Conservation (phyloP, 106 monocot genomes). For the Platanthera zijinensis region DNA sequence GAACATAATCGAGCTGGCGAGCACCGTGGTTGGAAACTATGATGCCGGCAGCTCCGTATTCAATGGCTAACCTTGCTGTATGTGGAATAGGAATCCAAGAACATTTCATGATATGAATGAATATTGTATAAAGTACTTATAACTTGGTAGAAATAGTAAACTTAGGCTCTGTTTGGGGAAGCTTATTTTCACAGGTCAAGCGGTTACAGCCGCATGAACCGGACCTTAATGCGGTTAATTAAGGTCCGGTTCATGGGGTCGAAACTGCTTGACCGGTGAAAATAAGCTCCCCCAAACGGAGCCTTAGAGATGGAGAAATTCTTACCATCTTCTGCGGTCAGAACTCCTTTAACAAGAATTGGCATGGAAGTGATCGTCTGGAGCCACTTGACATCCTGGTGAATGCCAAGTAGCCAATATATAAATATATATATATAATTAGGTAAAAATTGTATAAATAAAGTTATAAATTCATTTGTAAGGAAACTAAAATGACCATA, state of each 20-base stretch:
- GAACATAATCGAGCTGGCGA: conserved; percentile 62
- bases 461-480: background rate
- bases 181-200: too few relatives aligned
- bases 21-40: conserved; percentile 73
- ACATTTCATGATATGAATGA: background rate
- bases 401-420: background rate
- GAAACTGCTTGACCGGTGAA: too few relatives aligned
- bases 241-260: too few relatives aligned
- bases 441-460: background rate
- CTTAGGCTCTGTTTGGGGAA: too few relatives aligned
- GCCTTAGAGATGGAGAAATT: background rate
- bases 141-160: background rate
- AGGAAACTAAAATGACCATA: background rate
- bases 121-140: background rate
- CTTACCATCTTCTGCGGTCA: conserved; percentile 46
- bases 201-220: too few relatives aligned
- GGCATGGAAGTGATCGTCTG: conserved; percentile 50
- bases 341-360: conserved; percentile 45
- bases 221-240: too few relatives aligned
- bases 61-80: conserved; percentile 47
- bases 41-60: conserved; percentile 48
- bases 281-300: too few relatives aligned
- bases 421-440: too few relatives aligned
- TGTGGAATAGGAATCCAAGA: background rate
- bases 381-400: conserved; percentile 46